Evolutionary conservation across 192 early-diverging fungal genomes (phyloP).

Genomic region (Coemansia sp.): DNA sequence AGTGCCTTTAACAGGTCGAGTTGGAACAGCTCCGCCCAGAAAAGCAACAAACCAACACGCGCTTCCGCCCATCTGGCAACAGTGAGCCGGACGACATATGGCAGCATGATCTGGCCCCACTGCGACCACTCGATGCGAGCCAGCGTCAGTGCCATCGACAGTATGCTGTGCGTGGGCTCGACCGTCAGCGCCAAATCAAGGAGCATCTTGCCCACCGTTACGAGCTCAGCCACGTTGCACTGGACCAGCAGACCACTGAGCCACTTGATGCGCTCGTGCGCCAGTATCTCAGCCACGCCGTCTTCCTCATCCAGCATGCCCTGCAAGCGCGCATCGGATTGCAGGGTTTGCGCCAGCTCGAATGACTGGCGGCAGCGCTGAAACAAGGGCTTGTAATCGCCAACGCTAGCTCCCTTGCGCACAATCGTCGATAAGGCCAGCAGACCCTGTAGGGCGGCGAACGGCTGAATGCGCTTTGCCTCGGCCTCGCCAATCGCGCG

Average conservation of each 20-base stretch:
- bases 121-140: constrained; percentile 73
- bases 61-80: constrained; percentile 20
- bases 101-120: constrained; percentile 74
- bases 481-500: constrained; percentile 1
- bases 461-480: constrained; percentile 17
- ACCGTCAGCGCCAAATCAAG: constrained; percentile 30
- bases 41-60: constrained; percentile 20
- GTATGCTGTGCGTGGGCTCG: constrained; percentile 44
- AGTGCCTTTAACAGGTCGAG: constrained; percentile 13
- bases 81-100: constrained; percentile 61
- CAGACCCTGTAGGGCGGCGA: constrained; percentile 22
- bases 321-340: background rate
- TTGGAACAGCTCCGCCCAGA: constrained; percentile 41
- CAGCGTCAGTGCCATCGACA: constrained; percentile 72
- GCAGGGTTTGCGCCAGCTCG: constrained; percentile 6
- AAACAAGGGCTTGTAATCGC: constrained; percentile 34
- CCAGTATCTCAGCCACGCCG: constrained; percentile 6
- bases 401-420: constrained; percentile 50
- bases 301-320: background rate
- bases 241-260: constrained; percentile 35
- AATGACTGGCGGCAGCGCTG: constrained; percentile 40
- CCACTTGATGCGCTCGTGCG: constrained; percentile 31
- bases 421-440: constrained; percentile 27
- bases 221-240: constrained; percentile 29
- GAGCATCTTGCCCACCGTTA: constrained; percentile 33